Conservation (phyloP, 805 yeast genomes). For the Cyberlindnera mycetangii region DNA sequence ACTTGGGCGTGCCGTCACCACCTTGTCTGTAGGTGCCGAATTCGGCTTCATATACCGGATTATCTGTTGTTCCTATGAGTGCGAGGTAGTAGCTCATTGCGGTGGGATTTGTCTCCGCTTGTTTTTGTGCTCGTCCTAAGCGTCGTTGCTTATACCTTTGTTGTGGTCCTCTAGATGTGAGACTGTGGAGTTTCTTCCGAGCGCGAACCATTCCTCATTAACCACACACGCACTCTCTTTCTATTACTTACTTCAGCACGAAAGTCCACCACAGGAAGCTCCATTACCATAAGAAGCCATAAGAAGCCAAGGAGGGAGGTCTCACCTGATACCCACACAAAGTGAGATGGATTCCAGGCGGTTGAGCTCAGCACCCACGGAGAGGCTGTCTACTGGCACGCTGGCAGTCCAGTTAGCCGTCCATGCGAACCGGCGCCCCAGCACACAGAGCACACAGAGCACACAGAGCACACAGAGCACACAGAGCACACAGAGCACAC, state of each 20-base stretch:
- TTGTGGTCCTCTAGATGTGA: not conserved
- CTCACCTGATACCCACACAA: not conserved
- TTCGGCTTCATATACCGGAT: constrained; percentile 84
- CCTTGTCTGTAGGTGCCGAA: constrained; percentile 71
- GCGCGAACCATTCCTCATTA: too few species aligned
- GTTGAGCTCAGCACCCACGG: not conserved
- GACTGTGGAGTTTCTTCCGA: too few species aligned
- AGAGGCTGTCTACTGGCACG: not conserved
- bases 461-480: constrained; percentile 4
- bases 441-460: constrained; percentile 1
- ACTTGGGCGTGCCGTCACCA: constrained; percentile 52
- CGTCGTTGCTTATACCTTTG: not conserved
- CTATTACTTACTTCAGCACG: too few species aligned
- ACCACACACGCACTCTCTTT: too few species aligned
- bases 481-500: not conserved
- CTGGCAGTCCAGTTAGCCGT: not conserved
- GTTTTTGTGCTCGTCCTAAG: not conserved
- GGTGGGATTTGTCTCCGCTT: not conserved
- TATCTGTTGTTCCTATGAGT: constrained; percentile 82
- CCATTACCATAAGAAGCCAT: too few species aligned
- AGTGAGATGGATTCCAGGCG: not conserved
- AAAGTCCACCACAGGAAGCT: too few species aligned
- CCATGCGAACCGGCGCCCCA: not conserved
- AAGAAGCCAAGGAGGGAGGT: too few species aligned
- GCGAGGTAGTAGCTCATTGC: constrained; percentile 82